Evolutionary conservation across 306 rosid genomes (phyloP), one percentile per base, ranked within the genome.

Genomic region (Inga oerstediana): DNA sequence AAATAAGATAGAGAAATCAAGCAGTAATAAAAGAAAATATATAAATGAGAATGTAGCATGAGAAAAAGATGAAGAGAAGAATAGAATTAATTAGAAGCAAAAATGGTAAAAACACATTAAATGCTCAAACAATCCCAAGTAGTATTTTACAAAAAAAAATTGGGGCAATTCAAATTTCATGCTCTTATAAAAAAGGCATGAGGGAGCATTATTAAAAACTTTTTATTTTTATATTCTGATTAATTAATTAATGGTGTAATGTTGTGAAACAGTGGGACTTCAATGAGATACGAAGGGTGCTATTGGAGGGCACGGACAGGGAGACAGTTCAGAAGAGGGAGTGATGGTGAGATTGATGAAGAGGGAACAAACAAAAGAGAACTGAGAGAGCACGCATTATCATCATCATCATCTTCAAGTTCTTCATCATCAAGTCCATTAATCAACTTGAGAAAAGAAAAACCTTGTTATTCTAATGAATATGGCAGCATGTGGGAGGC

Each of bases 401-500:
- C 84, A 10, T 51, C 58, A 15, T 16, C 67, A 48, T 46, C 52
- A 11, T 46, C 52, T 0, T 27, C 68, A 24, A 62, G 69, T 2
- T 70, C 84, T 4, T 51, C 58, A 16, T 51, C 58, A 51, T 46
- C 51, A 46, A 20, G 73, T 4, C 88, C 84, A 30, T 19, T 87
- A 46, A 7, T 46, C 75, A 87, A 84, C 71, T 64, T 82, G 77
- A 82, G 77, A 79, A 70, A 24, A 48, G 10, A n/a, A 22, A 0
- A 0, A 0, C 84, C 86, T 1, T 13, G 19, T 10, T 82, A 69
- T 65, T 79, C 86, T 62, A 87, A 84, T 72, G 45, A 79, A 19
- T 52, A 62, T 76, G 90, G 90, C 15, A 75, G 15, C 19, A 45
- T 82, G 9, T 87, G 3, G 27, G 88, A 84, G 80, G 64, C 83